phyloP scores from a whole-genome alignment of 1,139 yeast genomes.

The Wickerhamomyces sp. region DNA sequence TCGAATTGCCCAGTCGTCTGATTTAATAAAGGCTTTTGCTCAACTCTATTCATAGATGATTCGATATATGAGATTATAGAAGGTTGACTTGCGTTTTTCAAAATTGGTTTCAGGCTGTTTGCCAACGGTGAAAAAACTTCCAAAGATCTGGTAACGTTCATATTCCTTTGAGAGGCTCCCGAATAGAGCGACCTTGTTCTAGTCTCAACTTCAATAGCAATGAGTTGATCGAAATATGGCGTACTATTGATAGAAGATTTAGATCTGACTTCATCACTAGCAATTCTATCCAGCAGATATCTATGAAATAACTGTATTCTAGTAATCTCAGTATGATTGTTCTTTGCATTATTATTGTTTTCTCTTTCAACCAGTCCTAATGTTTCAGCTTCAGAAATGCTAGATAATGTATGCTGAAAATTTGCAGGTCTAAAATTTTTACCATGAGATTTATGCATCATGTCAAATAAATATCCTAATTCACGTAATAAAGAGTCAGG shows the following conservation, averaged over 20 bases:
- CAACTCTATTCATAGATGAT: conserved; percentile 48
- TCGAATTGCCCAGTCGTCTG: conserved; percentile 47
- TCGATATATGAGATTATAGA: conserved; percentile 53
- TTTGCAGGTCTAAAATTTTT: conserved; percentile 66
- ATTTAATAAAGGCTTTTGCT: conserved; percentile 48
- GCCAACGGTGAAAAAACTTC: conserved; percentile 32
- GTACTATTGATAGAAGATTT: conserved; percentile 7
- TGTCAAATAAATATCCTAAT: conserved; percentile 84
- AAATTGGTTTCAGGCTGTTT: conserved; percentile 21
- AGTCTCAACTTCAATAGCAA: conserved; percentile 42
- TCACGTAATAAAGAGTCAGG: conserved; percentile 63
- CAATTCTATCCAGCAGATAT: conserved; percentile 49
- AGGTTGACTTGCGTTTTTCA: conserved; percentile 24
- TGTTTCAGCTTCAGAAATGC: conserved; percentile 41
- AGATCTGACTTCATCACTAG: conserved; percentile 42
- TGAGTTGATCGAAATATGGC: conserved; percentile 31
- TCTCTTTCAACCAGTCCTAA: conserved; percentile 52
- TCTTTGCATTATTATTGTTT: conserved; percentile 26
- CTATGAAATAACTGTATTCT: conserved; percentile 51
- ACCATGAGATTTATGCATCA: conserved; percentile 81
- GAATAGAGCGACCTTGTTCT: conserved; percentile 33
- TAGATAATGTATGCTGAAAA: conserved; percentile 50
- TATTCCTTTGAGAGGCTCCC: conserved; percentile 34
- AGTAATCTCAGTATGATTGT: conserved; percentile 23
- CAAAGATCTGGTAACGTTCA: conserved; percentile 33